Evolutionary conservation across 371 early-diverging fungal species (phyloP).

Genomic region (Lichtheimia corymbifera): DNA sequence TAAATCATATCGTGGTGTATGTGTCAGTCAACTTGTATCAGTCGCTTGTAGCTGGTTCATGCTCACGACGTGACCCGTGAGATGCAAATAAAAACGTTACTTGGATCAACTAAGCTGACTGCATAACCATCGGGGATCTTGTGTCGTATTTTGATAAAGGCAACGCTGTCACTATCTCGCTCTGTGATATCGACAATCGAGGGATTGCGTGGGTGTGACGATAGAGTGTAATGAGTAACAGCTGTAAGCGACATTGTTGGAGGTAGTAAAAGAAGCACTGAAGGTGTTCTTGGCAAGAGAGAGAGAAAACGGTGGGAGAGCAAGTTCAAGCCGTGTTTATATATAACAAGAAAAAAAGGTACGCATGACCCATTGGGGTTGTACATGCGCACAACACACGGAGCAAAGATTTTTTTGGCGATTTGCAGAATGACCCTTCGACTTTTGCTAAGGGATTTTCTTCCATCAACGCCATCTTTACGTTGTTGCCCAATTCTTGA

Average conservation of each 20-base stretch:
- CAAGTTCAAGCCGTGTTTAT: neutral
- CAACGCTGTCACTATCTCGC: conserved; percentile 32
- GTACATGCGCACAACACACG: too few relatives aligned
- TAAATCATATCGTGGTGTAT: neutral
- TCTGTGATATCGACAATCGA: conserved; percentile 41
- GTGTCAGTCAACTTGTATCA: neutral
- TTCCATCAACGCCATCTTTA: too few relatives aligned
- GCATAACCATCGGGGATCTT: conserved; percentile 44
- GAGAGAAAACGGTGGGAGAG: neutral
- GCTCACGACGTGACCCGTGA: neutral
- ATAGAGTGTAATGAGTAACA: conserved; percentile 36
- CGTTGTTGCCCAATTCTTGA: too few relatives aligned
- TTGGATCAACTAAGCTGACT: conserved; percentile 42
- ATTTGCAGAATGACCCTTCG: conserved; percentile 18
- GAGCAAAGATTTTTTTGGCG: conserved; percentile 25
- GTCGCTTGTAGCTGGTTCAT: too few relatives aligned
- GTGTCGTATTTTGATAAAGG: conserved; percentile 47
- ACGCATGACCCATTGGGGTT: too few relatives aligned
- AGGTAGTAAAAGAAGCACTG: neutral
- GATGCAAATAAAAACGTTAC: conserved; percentile 11
- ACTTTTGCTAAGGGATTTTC: too few relatives aligned
- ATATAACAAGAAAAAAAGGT: neutral
- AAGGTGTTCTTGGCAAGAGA: neutral
- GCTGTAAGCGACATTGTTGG: neutral
- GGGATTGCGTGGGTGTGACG: conserved; percentile 38